These are phyloP conservation scores for Penicillium bialowiezense DNA, from an alignment of 495 filamentous ascomycete genomes.

Conservation along the genomic window DNA sequence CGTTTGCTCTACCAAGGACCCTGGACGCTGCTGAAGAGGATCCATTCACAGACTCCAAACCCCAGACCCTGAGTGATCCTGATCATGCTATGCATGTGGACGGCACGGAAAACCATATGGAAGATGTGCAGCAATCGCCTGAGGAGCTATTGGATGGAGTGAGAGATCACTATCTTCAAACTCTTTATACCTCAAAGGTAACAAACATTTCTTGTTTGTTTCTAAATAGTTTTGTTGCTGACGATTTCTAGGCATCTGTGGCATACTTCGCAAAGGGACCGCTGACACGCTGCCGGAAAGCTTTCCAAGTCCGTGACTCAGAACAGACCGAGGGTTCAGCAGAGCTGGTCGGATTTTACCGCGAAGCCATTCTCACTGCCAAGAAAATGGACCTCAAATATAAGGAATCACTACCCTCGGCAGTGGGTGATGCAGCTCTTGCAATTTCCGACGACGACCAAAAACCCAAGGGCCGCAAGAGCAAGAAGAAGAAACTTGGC, in stretches of 20 bases:
- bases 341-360: constrained; percentile 65
- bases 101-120: constrained; percentile 4
- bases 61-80: constrained; percentile 10
- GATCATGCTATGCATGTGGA: constrained; percentile 16
- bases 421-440: constrained; percentile 62
- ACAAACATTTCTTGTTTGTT: too few relatives aligned
- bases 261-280: constrained; percentile 98
- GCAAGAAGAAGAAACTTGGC: constrained; percentile 67
- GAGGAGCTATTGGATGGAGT: constrained; percentile 66
- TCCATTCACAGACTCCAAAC: constrained; percentile 11
- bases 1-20: constrained; percentile 13
- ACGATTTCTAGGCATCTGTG: constrained; percentile 63
- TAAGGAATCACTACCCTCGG: constrained; percentile 65
- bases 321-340: constrained; percentile 20
- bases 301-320: constrained; percentile 61
- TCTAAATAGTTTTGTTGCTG: constrained; percentile 2
- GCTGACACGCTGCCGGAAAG: constrained; percentile 77
- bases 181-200: constrained; percentile 87
- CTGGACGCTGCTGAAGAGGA: not conserved
- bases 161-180: constrained; percentile 76
- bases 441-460: constrained; percentile 59
- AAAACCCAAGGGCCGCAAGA: constrained; percentile 55
- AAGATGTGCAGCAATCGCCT: constrained; percentile 48
- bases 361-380: constrained; percentile 66
- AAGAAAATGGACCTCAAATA: constrained; percentile 87